Evolutionary conservation across 1,284 basidiomycete species (phyloP).

Genomic region (Amylostereum areolatum): DNA sequence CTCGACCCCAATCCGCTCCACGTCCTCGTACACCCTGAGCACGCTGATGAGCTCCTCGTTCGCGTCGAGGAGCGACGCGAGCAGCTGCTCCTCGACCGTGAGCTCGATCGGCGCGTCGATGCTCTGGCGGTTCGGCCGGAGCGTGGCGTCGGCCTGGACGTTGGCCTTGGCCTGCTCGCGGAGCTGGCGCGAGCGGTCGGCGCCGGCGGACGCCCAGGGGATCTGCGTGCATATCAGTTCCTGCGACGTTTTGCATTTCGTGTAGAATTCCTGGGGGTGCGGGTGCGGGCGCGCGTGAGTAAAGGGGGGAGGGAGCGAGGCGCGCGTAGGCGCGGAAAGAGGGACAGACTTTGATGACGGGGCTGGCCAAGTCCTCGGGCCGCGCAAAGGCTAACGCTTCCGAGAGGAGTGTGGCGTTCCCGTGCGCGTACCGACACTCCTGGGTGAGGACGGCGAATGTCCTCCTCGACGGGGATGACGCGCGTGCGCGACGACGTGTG

Average conservation of each 20-base stretch:
- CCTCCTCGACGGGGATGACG: slow-evolving; percentile 70
- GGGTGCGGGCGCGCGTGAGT: too few species aligned
- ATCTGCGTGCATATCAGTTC: slow-evolving; percentile 73
- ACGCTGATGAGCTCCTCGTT: slow-evolving; percentile 51
- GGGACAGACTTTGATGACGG: slow-evolving; percentile 58
- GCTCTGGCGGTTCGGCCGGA: background rate
- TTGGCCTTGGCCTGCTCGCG: slow-evolving; percentile 11
- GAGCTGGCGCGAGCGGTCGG: slow-evolving; percentile 46
- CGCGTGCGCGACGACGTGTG: slow-evolving; percentile 41
- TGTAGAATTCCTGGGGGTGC: slow-evolving; percentile 64
- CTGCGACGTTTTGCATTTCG: slow-evolving; percentile 65
- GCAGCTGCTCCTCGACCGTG: slow-evolving; percentile 55
- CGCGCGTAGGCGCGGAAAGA: too few species aligned
- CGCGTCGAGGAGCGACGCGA: slow-evolving; percentile 59
- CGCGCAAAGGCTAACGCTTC: slow-evolving; percentile 59
- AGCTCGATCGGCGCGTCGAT: slow-evolving; percentile 32
- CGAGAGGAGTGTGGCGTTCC: slow-evolving; percentile 62
- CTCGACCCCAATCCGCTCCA: slow-evolving; percentile 60
- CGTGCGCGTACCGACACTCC: slow-evolving; percentile 71
- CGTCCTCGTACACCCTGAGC: slow-evolving; percentile 54
- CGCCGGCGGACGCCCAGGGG: slow-evolving; percentile 71
- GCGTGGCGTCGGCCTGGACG: background rate
- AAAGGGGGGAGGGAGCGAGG: too few species aligned
- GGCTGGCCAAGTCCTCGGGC: slow-evolving; percentile 56
- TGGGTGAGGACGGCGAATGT: slow-evolving; percentile 71